Evolutionary conservation across 345 rosid genomes (phyloP), one percentile per base, ranked within the genome.

Genomic region (Camelina laxa): DNA sequence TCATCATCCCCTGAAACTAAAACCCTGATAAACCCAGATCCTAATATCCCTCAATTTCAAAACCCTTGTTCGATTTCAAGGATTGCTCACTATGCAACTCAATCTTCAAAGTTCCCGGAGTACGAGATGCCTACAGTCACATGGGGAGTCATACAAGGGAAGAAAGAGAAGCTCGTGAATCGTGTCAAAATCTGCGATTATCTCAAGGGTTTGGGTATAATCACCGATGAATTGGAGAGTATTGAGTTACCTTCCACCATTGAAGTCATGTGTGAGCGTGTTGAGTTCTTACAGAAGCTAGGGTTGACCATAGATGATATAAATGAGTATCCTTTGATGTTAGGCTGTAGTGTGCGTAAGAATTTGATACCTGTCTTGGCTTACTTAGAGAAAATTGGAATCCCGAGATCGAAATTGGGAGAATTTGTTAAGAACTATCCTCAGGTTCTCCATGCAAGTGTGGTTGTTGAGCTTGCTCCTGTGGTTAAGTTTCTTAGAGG

Each of bases 121-220:
- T 91, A 94, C 76, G 91, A 91, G 77, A 91, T 91, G 97, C 98
- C 98, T 31, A 84, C 97, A 2, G 98, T 94, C 72, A 90, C 97
- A 22, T 94, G 97, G 97, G 96, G 93, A 33, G 92, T 90, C 9
- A 82, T 94, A 21, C 97, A 90, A 79, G 96, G 98, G 15, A 93
- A 81, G 65, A 94, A 86, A 63, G 95, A 91, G 30, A 90, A 86
- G 78, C 89, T 94, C 10, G 93, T 94, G 27, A 88, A 87, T 67
- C 95, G 98, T 22, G 98, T 94, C 36, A 91, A 90, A 82, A 87
- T 94, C 36, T 87, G 91, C 71, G 98, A 94, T 77, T 91, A 85
- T 69, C 89, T 94, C 44, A 91, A 94, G 68, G 81, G 82, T 41
- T 81, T 90, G 31, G 98, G 97, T 14, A 85, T 94, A 67, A 81